These are phyloP conservation scores for Nothophaeocryptopus gaeumannii DNA, from an alignment of 2,329 filamentous ascomycete genomes.

Conservation along the genomic window DNA sequence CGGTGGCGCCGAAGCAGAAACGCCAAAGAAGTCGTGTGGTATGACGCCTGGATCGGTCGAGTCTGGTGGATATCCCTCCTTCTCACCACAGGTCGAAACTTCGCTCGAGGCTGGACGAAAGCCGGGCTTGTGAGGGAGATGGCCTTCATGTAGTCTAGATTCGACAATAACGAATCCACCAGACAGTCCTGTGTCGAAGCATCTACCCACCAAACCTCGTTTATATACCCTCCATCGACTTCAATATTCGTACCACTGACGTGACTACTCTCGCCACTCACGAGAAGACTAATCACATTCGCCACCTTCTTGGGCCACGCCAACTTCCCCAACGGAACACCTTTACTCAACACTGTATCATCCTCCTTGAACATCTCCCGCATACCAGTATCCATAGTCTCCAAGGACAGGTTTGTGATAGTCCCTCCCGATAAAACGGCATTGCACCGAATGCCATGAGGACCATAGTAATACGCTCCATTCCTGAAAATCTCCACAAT, in stretches of 20 bases:
- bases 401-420: neutral
- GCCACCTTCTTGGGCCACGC: conserved; percentile 7
- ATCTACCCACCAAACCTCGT: neutral
- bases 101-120: conserved; percentile 45
- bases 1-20: conserved; percentile 21
- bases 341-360: neutral
- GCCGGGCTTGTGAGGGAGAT: conserved; percentile 42
- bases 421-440: conserved; percentile 25
- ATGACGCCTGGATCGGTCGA: conserved; percentile 37
- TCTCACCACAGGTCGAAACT: conserved; percentile 42
- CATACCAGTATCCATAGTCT: neutral
- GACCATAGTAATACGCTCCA: conserved; percentile 26
- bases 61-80: conserved; percentile 43
- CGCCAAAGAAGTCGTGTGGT: conserved; percentile 27
- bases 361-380: neutral
- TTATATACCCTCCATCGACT: conserved; percentile 1
- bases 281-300: conserved; percentile 7
- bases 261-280: conserved; percentile 4
- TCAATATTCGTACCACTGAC: conserved; percentile 5
- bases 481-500: conserved; percentile 28
- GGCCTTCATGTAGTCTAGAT: conserved; percentile 33
- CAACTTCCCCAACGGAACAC: conserved; percentile 1
- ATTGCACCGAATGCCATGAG: conserved; percentile 25
- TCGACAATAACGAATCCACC: too few relatives aligned
- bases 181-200: too few relatives aligned